Evolutionary conservation across 768 basidiomycete genomes (phyloP).

Genomic region (Pleurotus tuber-regium): DNA sequence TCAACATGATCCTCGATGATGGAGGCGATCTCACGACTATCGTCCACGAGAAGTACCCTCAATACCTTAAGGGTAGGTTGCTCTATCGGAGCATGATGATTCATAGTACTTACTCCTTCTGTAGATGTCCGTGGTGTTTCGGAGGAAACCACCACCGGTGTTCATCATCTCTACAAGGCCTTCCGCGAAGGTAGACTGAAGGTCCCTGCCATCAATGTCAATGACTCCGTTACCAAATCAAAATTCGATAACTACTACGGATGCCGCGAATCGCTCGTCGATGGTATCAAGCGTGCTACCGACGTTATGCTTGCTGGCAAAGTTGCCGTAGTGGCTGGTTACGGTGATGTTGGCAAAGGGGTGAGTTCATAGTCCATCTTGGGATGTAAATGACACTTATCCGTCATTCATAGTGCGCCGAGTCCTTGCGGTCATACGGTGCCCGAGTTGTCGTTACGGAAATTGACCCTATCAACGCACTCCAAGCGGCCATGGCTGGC

Average conservation of each 20-base stretch:
- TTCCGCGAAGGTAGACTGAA: constrained; percentile 95
- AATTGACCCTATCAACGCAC: constrained; percentile 99
- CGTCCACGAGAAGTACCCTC: constrained; percentile 96
- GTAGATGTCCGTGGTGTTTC: constrained; percentile 89
- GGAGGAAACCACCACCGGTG: constrained; percentile 99
- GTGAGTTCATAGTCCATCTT: too few species aligned
- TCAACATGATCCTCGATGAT: constrained; percentile 99
- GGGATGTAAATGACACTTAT: too few species aligned
- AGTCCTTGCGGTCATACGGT: constrained; percentile 96
- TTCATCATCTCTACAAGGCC: constrained; percentile 98
- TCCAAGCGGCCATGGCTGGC: constrained; percentile 99
- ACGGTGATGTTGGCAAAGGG: constrained; percentile 98
- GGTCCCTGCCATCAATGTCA: constrained; percentile 99
- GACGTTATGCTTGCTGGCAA: constrained; percentile 99
- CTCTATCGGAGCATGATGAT: not conserved
- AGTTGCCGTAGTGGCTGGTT: constrained; percentile 98
- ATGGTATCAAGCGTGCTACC: constrained; percentile 99
- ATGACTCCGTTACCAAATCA: constrained; percentile 99
- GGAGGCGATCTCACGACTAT: constrained; percentile 95
- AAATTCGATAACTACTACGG: constrained; percentile 99
- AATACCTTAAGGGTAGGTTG: constrained; percentile 73
- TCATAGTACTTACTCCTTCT: constrained; percentile 10
- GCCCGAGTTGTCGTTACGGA: constrained; percentile 95
- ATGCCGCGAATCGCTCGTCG: constrained; percentile 98
- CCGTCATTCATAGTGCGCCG: constrained; percentile 95